These are phyloP conservation scores for Penicillium alfredii DNA, from an alignment of 495 filamentous ascomycete genomes.

Conservation along the genomic window DNA sequence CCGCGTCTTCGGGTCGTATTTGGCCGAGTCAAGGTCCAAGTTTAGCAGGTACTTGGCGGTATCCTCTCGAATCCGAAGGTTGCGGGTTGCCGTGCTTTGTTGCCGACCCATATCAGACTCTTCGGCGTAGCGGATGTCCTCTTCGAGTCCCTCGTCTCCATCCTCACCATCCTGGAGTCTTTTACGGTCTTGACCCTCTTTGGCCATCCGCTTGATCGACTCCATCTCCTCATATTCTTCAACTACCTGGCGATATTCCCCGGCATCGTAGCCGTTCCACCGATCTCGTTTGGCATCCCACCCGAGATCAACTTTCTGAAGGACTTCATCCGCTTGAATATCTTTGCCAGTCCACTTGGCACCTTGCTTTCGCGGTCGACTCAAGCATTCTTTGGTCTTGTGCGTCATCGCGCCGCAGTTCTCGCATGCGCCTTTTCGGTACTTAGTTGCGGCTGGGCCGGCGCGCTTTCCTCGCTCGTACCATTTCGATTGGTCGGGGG, in stretches of 20 bases:
- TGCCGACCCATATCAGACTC: constrained; percentile 95
- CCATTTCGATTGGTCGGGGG: constrained; percentile 68
- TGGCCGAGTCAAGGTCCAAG: constrained; percentile 90
- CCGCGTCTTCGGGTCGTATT: constrained; percentile 96
- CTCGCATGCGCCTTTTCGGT: constrained; percentile 94
- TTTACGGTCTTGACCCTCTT: constrained; percentile 37
- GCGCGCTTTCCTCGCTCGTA: constrained; percentile 79
- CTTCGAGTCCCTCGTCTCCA: constrained; percentile 49
- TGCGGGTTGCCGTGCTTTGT: constrained; percentile 82
- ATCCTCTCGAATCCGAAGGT: constrained; percentile 89
- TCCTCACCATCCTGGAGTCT: constrained; percentile 46
- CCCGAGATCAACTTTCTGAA: constrained; percentile 76
- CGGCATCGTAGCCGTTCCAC: constrained; percentile 93
- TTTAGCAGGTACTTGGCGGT: constrained; percentile 98
- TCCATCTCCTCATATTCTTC: constrained; percentile 86
- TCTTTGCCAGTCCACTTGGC: constrained; percentile 89
- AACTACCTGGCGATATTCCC: constrained; percentile 77
- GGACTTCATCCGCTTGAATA: constrained; percentile 87
- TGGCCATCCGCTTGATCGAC: constrained; percentile 60
- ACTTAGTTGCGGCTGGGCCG: constrained; percentile 86
- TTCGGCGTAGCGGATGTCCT: constrained; percentile 81
- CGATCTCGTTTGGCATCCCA: constrained; percentile 99
- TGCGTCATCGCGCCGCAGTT: constrained; percentile 98
- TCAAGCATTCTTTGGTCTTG: constrained; percentile 89
- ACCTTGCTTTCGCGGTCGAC: constrained; percentile 80